Conservation (phyloP, 257 asterid genomes). For the Gardenia jasminoides region DNA sequence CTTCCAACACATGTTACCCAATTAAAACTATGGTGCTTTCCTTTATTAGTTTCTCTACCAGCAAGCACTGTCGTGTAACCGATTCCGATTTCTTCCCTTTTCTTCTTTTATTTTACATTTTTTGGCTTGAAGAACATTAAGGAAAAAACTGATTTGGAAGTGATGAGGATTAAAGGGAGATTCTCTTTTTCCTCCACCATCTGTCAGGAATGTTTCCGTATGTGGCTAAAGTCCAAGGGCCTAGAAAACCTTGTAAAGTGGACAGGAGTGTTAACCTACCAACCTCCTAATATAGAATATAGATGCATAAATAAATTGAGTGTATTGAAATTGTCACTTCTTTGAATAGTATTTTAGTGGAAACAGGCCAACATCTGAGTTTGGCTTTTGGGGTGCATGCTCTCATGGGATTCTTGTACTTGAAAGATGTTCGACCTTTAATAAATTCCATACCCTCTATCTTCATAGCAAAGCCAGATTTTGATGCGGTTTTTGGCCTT, state of each 20-base stretch:
- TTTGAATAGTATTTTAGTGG: constrained; percentile 6
- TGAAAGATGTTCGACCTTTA: constrained; percentile 14
- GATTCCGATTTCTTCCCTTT: no score
- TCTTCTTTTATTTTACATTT: not conserved
- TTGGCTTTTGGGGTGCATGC: constrained; percentile 19
- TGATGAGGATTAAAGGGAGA: not conserved
- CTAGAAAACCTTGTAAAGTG: constrained; percentile 34
- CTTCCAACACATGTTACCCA: no score
- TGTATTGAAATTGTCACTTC: not conserved
- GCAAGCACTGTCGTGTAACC: no score
- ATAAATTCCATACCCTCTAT: not conserved
- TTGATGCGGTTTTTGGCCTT: not conserved
- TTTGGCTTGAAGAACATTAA: not conserved
- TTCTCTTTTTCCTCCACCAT: constrained; percentile 4
- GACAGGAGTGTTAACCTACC: constrained; percentile 39
- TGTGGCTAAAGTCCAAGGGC: constrained; percentile 38
- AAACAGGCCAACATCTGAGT: constrained; percentile 21
- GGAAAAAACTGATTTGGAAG: not conserved
- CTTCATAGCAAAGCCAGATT: not conserved
- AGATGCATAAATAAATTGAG: not conserved
- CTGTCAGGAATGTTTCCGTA: constrained; percentile 30
- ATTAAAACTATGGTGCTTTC: no score
- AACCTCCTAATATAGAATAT: not conserved
- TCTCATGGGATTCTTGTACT: constrained; percentile 7
- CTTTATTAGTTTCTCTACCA: no score